Base-by-base conservation (phyloP, 108 stramenopile species). In the Nannochloropsis salina region DNA sequence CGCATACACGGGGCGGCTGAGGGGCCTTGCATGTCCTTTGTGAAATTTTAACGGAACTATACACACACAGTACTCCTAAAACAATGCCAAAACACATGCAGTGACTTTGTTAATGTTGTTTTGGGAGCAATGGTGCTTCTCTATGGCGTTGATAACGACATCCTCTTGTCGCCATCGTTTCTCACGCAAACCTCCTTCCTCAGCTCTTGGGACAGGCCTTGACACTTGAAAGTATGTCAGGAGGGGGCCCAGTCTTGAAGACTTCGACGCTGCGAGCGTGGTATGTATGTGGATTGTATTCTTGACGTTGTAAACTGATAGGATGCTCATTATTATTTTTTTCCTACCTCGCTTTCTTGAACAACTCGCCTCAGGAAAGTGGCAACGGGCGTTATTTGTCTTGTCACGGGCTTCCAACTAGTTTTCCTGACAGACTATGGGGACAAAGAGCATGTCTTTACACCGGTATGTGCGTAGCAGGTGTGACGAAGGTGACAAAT, bases 401-500 rank as follows among this genome's bases (percentile, higher is more conserved):
- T 74, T 74, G 15, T 74, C 61, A 74, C 61, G 61, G 61, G 61
- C 61, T 74, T 74, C n/a, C 61, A 74, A n/a, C 61, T 74, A 15
- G 20, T 74, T 0, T 74, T 74, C 2, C 61, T 15, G 61, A 74
- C 61, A 74, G 61, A 74, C 61, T 74, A 74, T n/a, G 61, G 61
- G 61, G 61, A 74, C 20, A 15, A n/a, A n/a, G 61, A 74, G 61
- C 61, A 74, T n/a, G 61, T 74, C 5, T 74, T 74, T n/a, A 74
- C 61, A 6, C 61, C 61, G 61, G 61, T 74, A 4, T 1, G 61
- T 74, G 47, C 8, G 61, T 15, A 74, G 61, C 47, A 15, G 47
- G 15, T 51, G 47, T 10, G 15, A 51, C 10, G 10, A 1, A 51
- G 10, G 15, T 12, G 47, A 10, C 47, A 51, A 51, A 15, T 15